These are phyloP conservation scores for Rhodamnia rubescens DNA, from an alignment of 345 rosid genomes.

Conservation along the genomic window DNA sequence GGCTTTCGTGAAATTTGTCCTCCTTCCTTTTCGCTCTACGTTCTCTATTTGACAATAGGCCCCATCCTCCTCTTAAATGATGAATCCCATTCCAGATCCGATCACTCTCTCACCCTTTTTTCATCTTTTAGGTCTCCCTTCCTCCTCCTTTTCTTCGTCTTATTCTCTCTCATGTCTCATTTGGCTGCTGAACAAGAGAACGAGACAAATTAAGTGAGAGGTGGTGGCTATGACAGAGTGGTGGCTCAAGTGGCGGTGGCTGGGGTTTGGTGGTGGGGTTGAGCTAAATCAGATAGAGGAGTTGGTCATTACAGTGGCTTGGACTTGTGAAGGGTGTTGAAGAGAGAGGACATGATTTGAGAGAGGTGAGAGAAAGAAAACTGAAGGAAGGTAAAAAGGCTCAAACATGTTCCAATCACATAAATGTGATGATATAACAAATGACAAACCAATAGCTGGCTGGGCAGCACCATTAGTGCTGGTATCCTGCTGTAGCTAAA, in stretches of 20 bases:
- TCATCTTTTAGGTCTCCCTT: background rate
- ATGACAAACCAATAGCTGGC: no score
- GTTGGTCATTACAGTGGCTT: no score
- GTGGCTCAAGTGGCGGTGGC: no score
- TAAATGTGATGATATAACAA: background rate
- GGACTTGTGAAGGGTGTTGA: no score
- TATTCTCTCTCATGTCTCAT: background rate
- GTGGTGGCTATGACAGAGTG: background rate
- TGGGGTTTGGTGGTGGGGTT: no score
- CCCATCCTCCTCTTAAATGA: background rate
- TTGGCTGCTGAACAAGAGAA: background rate
- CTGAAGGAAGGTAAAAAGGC: no score
- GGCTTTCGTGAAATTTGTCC: background rate
- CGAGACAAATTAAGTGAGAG: background rate
- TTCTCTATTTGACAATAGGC: background rate
- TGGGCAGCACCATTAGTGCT: no score
- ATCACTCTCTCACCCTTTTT: background rate
- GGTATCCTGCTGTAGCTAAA: no score
- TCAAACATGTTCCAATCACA: no score
- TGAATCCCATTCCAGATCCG: background rate
- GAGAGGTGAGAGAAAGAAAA: background rate
- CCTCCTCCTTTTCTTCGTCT: background rate
- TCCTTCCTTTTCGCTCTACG: background rate
- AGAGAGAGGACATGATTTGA: no score
- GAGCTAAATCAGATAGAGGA: background rate